phyloP scores from a whole-genome alignment of 306 rosid genomes.

The Inga oerstediana region DNA sequence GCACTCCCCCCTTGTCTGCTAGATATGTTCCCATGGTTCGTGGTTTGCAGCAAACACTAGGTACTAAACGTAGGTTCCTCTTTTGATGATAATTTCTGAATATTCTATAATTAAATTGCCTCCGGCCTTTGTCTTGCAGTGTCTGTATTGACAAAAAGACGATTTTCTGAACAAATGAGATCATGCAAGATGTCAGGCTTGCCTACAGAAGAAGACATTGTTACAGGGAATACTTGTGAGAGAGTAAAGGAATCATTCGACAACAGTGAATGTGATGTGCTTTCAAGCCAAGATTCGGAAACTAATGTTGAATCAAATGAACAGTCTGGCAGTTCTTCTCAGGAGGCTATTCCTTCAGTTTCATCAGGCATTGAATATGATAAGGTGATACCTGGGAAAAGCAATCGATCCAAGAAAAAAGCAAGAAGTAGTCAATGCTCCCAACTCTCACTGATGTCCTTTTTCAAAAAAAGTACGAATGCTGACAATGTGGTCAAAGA shows the following conservation, averaged over 20 bases:
- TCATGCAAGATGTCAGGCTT: constrained; percentile 30
- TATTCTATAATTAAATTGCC: background rate
- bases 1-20: constrained; percentile 79
- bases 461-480: background rate
- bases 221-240: constrained; percentile 16
- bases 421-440: constrained; percentile 37
- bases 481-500: constrained; percentile 2
- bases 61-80: constrained; percentile 45
- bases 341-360: constrained; percentile 27
- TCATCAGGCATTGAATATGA: constrained; percentile 27
- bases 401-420: constrained; percentile 59
- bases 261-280: constrained; percentile 35
- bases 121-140: constrained; percentile 52
- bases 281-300: constrained; percentile 46
- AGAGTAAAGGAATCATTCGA: background rate
- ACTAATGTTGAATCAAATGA: constrained; percentile 37
- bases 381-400: constrained; percentile 29
- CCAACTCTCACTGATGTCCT: constrained; percentile 12
- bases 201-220: constrained; percentile 20
- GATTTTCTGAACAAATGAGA: constrained; percentile 46
- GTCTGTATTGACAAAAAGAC: constrained; percentile 71
- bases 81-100: constrained; percentile 17
- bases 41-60: constrained; percentile 41
- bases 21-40: constrained; percentile 80
- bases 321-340: constrained; percentile 32